These are phyloP conservation scores for Cutaneotrichosporon cavernicola DNA, from an alignment of 1,284 basidiomycete genomes.

Conservation along the genomic window DNA sequence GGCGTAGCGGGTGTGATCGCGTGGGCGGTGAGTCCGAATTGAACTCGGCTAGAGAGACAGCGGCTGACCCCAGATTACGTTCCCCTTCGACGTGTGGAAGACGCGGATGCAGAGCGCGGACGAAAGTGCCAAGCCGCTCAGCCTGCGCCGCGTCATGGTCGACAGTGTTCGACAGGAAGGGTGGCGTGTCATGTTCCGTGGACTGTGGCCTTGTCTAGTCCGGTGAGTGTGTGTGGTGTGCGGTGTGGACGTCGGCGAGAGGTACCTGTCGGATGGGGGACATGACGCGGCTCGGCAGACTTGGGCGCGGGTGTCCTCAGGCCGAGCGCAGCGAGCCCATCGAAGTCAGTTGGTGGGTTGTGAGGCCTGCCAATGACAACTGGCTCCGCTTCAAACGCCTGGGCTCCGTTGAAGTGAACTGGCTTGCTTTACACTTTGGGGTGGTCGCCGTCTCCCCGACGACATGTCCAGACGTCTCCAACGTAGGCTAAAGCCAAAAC, in stretches of 20 bases:
- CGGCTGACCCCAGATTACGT: slow-evolving; percentile 58
- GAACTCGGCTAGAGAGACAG: background rate
- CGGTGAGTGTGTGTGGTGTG: slow-evolving; percentile 58
- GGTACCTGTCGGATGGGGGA: background rate
- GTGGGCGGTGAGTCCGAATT: slow-evolving; percentile 47
- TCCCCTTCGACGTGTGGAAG: slow-evolving; percentile 82
- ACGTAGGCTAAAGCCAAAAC: background rate
- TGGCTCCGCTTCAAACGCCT: too few species aligned
- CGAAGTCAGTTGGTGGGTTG: background rate
- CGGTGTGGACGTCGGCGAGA: background rate
- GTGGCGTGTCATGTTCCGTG: slow-evolving; percentile 66
- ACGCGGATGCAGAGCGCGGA: slow-evolving; percentile 72
- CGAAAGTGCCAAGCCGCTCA: slow-evolving; percentile 35
- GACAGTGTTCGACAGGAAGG: slow-evolving; percentile 69
- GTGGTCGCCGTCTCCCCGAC: background rate
- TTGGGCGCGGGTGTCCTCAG: background rate
- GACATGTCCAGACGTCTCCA: background rate
- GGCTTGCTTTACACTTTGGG: background rate
- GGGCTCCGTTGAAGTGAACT: background rate
- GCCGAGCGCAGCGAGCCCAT: background rate
- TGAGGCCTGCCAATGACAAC: too few species aligned
- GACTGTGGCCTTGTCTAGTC: slow-evolving; percentile 73
- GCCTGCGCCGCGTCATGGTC: slow-evolving; percentile 35
- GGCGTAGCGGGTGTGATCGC: slow-evolving; percentile 65
- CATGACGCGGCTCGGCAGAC: background rate